These are phyloP conservation scores for Lasiosphaeria ovina DNA, from an alignment of 495 filamentous ascomycete genomes.

Conservation along the genomic window DNA sequence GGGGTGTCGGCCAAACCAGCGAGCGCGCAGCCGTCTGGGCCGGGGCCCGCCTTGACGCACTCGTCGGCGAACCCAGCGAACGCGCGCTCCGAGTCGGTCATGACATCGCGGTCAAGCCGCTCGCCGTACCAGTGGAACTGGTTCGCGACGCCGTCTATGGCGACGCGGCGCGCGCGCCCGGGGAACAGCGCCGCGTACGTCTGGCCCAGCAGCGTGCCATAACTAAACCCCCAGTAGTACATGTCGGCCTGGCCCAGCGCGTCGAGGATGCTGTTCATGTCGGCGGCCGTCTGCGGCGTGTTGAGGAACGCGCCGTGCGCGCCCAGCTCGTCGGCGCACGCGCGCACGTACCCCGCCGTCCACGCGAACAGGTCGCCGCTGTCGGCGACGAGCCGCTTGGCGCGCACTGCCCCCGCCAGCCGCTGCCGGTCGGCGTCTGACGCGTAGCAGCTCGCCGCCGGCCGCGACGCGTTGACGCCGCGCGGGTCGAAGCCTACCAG, in stretches of 20 bases:
- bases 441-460: slow-evolving; percentile 39
- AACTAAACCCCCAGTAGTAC: slow-evolving; percentile 64
- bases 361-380: slow-evolving; percentile 43
- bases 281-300: slow-evolving; percentile 49
- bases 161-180: slow-evolving; percentile 37
- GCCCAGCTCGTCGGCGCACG: slow-evolving; percentile 44
- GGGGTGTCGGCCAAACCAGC: slow-evolving; percentile 29
- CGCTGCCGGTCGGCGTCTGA: slow-evolving; percentile 24
- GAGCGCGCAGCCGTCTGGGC: slow-evolving; percentile 35
- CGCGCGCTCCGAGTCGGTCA: slow-evolving; percentile 38
- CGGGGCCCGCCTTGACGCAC: slow-evolving; percentile 39
- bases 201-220: slow-evolving; percentile 61
- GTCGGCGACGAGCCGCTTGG: slow-evolving; percentile 28
- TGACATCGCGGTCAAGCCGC: slow-evolving; percentile 25
- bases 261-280: slow-evolving; percentile 50
- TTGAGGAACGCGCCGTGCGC: slow-evolving; percentile 42
- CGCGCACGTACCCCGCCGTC: slow-evolving; percentile 35
- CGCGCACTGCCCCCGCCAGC: slow-evolving; percentile 25
- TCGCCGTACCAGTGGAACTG: slow-evolving; percentile 39
- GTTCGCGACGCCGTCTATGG: slow-evolving; percentile 45
- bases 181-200: slow-evolving; percentile 49
- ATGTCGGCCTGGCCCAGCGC: slow-evolving; percentile 43
- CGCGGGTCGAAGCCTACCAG: slow-evolving; percentile 47
- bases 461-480: slow-evolving; percentile 41
- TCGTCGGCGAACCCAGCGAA: slow-evolving; percentile 43